phyloP scores from a whole-genome alignment of 2,329 filamentous ascomycete genomes.

The Colletotrichum tamarilloi region DNA sequence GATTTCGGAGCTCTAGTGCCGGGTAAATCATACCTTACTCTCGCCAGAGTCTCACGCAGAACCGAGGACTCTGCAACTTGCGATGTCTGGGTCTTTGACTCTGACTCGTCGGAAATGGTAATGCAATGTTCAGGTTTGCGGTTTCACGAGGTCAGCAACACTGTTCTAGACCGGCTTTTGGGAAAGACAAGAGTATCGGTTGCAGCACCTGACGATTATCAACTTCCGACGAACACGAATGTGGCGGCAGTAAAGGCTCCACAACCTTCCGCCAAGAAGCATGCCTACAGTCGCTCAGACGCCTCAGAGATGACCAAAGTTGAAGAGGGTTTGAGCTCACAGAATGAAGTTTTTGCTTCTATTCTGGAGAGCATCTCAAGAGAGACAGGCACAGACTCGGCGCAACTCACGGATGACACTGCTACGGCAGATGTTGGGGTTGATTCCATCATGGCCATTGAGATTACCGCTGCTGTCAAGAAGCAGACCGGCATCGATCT shows the following conservation, averaged over 20 bases:
- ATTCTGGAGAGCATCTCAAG: not conserved
- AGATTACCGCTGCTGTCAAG: not conserved
- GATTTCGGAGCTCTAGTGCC: not conserved
- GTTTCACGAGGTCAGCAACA: conserved; percentile 8
- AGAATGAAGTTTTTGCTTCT: not conserved
- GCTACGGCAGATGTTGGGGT: not conserved
- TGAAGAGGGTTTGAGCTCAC: not conserved
- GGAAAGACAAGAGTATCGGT: not conserved
- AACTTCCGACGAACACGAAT: too few relatives aligned
- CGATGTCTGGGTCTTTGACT: conserved; percentile 11
- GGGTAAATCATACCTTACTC: not conserved
- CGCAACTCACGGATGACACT: conserved; percentile 1
- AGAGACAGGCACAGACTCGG: conserved; percentile 46
- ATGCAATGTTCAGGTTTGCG: not conserved
- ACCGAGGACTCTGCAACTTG: not conserved
- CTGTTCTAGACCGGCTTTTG: not conserved
- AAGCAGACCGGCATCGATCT: not conserved
- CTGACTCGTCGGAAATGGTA: not conserved
- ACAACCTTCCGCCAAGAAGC: too few relatives aligned
- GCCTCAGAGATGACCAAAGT: not conserved
- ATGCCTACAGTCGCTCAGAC: too few relatives aligned
- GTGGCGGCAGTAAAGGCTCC: too few relatives aligned
- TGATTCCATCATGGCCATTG: conserved; percentile 19
- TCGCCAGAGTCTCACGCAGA: not conserved
- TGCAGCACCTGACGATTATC: too few relatives aligned